Conservation (phyloP, 176 grass and related monocot genomes). For the Tuctoria greenei region DNA sequence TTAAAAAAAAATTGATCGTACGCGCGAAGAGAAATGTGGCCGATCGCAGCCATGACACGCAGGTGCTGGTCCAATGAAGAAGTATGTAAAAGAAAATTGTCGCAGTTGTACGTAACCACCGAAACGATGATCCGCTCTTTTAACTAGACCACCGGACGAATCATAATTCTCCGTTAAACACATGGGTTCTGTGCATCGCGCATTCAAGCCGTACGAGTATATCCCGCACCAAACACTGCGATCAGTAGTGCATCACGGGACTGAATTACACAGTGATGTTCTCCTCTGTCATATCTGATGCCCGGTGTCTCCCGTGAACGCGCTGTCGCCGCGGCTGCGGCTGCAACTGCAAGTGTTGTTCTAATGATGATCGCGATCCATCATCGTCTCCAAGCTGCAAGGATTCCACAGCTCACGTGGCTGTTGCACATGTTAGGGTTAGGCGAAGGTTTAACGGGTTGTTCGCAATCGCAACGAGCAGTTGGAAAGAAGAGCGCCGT, state of each 20-base stretch:
- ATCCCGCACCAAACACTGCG: neutral
- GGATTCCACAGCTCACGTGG: neutral
- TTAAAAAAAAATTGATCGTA: no score
- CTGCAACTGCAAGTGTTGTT: no score
- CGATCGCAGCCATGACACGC: neutral
- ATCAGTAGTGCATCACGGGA: neutral
- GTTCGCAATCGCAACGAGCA: no score
- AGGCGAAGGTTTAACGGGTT: no score
- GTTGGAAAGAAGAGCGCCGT: no score
- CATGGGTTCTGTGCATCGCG: conserved; percentile 7
- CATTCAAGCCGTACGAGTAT: conserved; percentile 12
- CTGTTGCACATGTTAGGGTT: neutral
- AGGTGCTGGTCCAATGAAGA: neutral
- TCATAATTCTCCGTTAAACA: neutral
- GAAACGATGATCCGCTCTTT: neutral
- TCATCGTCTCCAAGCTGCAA: neutral
- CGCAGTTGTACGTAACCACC: no score
- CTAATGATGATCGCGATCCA: neutral
- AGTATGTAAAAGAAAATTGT: no score
- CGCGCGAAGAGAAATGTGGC: neutral
- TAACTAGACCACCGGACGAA: neutral
- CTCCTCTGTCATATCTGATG: neutral
- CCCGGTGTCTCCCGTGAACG: neutral
- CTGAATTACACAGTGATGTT: neutral
- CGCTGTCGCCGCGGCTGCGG: neutral